Evolutionary conservation across 2,329 filamentous ascomycete genomes (phyloP), one percentile per base, ranked within the genome.

Genomic region (Paraconiothyrium sp.): DNA sequence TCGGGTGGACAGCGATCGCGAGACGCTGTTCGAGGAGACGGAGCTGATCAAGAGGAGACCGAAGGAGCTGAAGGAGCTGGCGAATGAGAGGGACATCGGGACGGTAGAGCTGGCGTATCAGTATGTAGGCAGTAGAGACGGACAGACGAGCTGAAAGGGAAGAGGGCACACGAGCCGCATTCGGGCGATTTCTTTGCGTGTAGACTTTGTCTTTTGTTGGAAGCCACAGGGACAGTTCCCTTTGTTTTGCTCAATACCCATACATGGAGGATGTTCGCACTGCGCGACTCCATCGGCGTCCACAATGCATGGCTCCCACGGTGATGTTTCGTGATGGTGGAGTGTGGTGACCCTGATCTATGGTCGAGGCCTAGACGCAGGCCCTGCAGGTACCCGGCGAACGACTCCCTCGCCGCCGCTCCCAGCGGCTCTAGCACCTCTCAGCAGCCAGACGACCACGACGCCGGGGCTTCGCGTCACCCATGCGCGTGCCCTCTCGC

Each of bases 21-120:
- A 59, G 55, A 57, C 55, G 37, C 35, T 64, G 41, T 22, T 61
- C 16, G 58, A 61, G 43, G 59, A 58, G 44, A 50, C 51, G 37
- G 47, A 64, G 44, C 49, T 51, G 43, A n/a, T 50, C 35, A 51
- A 57, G 46, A 55, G 54, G 49, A 24, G 27, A 27, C 39, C 43
- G 44, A 57, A 54, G 32, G 49, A 37, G 48, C 20, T 51, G 32
- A 35, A 22, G 35, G 50, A 52, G 50, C 35, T 47, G 37, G 24
- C 32, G 7, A 41, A 47, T 8, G 48, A 41, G 2, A 35, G 41
- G 27, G 48, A 50, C 9, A 24, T 35, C 4, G 57, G 37, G 37
- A 47, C 47, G 1, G 46, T 49, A 7, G 46, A 58, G 55, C 35
- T 50, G 13, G 55, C 47, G 14, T 58, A 50, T 20, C 47, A 43